phyloP scores from a whole-genome alignment of 495 filamentous ascomycete species.

The Xylaria sp. region DNA sequence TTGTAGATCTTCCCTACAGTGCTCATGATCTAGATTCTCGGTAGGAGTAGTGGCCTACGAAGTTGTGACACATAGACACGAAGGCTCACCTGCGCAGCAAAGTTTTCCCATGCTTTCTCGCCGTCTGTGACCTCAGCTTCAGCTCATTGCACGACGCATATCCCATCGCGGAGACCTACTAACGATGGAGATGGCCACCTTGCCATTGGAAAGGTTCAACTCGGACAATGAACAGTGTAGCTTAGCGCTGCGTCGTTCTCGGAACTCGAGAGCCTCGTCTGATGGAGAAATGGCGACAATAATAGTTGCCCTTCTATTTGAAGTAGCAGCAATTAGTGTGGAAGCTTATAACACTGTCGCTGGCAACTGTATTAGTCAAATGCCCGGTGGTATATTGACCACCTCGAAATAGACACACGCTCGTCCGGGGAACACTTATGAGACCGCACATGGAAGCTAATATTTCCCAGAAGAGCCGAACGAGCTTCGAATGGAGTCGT shows the following conservation, averaged over 20 bases:
- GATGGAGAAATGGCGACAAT: background rate
- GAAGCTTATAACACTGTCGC: background rate
- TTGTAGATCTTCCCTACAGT: background rate
- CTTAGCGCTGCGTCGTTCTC: background rate
- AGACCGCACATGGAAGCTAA: background rate
- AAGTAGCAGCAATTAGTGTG: background rate
- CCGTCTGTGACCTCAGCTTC: background rate
- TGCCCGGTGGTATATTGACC: background rate
- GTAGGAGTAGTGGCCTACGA: background rate
- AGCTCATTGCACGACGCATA: background rate
- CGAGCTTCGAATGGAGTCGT: background rate
- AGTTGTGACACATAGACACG: background rate
- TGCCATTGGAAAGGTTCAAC: background rate
- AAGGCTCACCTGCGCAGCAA: conserved; percentile 5
- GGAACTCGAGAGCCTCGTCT: background rate
- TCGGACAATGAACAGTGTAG: background rate
- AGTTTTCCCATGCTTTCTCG: background rate
- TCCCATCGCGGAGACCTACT: background rate
- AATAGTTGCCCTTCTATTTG: background rate
- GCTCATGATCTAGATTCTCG: background rate
- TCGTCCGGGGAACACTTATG: background rate
- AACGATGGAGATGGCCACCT: background rate
- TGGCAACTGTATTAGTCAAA: background rate
- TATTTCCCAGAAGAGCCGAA: background rate
- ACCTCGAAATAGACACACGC: background rate